These are phyloP conservation scores for Amphirosellinia nigrospora DNA, from an alignment of 495 filamentous ascomycete species.

Conservation along the genomic window DNA sequence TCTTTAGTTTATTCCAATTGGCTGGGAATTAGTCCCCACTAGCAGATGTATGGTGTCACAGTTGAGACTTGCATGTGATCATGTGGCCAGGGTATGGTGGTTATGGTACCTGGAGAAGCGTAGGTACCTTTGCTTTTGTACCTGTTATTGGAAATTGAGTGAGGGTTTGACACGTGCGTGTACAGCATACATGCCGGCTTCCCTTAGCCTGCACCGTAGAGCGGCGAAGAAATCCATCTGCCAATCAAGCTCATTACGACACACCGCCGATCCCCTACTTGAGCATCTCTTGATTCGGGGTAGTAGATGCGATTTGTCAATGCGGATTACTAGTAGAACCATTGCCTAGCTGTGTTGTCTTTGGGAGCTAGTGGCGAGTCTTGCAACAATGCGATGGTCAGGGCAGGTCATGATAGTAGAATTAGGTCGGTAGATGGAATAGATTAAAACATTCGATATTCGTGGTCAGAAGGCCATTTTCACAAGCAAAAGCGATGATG, in stretches of 20 bases:
- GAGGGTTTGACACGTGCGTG: slow-evolving; percentile 20
- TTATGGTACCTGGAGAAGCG: too few relatives aligned
- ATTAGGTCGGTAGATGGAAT: not conserved
- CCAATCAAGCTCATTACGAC: slow-evolving; percentile 5
- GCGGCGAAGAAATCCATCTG: not conserved
- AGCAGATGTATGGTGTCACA: slow-evolving; percentile 1
- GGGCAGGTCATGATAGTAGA: not conserved
- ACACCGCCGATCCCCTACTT: slow-evolving; percentile 1
- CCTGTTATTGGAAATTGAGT: not conserved
- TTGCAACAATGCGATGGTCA: not conserved
- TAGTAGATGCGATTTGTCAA: slow-evolving; percentile 9
- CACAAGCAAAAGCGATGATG: slow-evolving; percentile 15
- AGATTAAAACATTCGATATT: not conserved
- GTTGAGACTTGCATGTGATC: slow-evolving; percentile 22
- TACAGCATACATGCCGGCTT: slow-evolving; percentile 6
- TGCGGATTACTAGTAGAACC: not conserved
- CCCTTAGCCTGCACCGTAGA: not conserved
- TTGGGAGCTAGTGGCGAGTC: too few relatives aligned
- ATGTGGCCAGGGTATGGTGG: not conserved
- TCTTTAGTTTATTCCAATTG: slow-evolving; percentile 2
- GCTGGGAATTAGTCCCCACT: slow-evolving; percentile 2
- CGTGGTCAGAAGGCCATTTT: slow-evolving; percentile 10
- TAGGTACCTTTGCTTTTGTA: slow-evolving; percentile 6
- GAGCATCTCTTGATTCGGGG: not conserved
- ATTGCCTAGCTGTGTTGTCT: not conserved